phyloP scores from a whole-genome alignment of 345 rosid genomes.

The Pistacia vera region DNA sequence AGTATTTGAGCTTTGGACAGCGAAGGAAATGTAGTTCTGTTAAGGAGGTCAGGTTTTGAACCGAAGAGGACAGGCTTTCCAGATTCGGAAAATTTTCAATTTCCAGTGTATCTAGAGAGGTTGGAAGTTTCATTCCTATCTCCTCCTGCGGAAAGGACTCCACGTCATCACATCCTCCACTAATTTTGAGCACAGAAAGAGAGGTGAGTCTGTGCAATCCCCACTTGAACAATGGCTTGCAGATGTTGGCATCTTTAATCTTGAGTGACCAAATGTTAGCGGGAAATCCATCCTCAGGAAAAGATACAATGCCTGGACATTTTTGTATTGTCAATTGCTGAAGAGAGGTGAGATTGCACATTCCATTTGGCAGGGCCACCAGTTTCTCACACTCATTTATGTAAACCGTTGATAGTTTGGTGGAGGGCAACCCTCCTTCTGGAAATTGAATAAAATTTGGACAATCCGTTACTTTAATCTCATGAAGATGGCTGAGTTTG shows the following conservation, averaged over 20 bases:
- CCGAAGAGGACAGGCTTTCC: slow-evolving; percentile 5
- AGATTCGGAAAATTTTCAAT: slow-evolving; percentile 19
- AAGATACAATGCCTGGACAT: slow-evolving; percentile 1
- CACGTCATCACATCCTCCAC: slow-evolving; percentile 6
- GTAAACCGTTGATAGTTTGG: background rate
- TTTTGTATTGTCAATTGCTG: background rate
- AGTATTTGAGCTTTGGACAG: slow-evolving; percentile 20
- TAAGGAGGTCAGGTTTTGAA: slow-evolving; percentile 16
- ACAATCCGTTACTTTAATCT: background rate
- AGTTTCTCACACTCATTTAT: background rate
- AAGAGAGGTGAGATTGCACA: slow-evolving; percentile 16
- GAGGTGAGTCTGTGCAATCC: slow-evolving; percentile 26
- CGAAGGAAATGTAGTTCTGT: background rate
- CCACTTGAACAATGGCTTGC: slow-evolving; percentile 21
- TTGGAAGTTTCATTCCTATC: slow-evolving; percentile 17
- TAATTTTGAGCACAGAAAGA: slow-evolving; percentile 7
- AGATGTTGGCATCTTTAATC: background rate
- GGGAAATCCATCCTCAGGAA: slow-evolving; percentile 14
- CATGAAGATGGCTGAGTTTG: background rate
- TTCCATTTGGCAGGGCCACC: background rate
- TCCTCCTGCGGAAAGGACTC: slow-evolving; percentile 26
- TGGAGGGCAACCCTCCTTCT: background rate
- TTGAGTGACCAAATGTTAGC: background rate
- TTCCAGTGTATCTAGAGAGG: background rate
- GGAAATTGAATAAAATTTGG: background rate